A percentile compares a stretch with the other conserved stretches of the same genome.
Evolutionary conservation across 2,329 filamentous ascomycete species (phyloP).

Genomic region (Xylaria digitata): DNA sequence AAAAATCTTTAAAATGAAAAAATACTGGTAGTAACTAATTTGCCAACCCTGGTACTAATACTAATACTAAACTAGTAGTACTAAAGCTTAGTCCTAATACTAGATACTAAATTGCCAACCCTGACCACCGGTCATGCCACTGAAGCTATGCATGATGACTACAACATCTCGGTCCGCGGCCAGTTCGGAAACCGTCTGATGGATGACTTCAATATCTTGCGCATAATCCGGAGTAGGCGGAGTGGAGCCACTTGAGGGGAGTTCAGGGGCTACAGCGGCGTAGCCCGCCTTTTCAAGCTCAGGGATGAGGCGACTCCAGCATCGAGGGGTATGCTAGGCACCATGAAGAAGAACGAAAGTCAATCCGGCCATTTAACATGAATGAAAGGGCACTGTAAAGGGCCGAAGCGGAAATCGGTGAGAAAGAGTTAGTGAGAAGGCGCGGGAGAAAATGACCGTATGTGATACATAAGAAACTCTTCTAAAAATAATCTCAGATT

Average conservation of each 20-base stretch:
- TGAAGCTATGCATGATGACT: constrained; percentile 44
- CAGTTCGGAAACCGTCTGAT: constrained; percentile 34
- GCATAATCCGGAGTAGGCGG: constrained; percentile 41
- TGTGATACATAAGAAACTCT: too few relatives aligned
- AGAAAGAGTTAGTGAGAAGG: too few relatives aligned
- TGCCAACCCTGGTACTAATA: too few relatives aligned
- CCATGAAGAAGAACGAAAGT: constrained; percentile 44
- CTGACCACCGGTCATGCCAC: constrained; percentile 44
- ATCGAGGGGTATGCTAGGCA: constrained; percentile 42
- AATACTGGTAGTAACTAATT: too few relatives aligned
- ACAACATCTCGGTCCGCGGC: constrained; percentile 39
- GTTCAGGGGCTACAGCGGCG: constrained; percentile 34
- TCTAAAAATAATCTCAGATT: too few relatives aligned
- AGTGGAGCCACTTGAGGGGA: constrained; percentile 40
- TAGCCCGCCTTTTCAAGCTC: constrained; percentile 37
- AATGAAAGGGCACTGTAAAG: too few relatives aligned
- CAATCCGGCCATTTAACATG: constrained; percentile 36
- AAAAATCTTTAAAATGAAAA: too few relatives aligned
- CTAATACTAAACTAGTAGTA: too few relatives aligned
- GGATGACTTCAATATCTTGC: constrained; percentile 38
- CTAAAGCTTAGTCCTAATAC: too few relatives aligned
- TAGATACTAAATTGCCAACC: too few relatives aligned
- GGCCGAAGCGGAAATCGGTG: too few relatives aligned
- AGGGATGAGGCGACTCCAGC: constrained; percentile 38
- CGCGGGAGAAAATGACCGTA: too few relatives aligned